These are phyloP conservation scores for Syncephalastrum monosporum DNA, from an alignment of 371 early-diverging fungal species.

Conservation along the genomic window DNA sequence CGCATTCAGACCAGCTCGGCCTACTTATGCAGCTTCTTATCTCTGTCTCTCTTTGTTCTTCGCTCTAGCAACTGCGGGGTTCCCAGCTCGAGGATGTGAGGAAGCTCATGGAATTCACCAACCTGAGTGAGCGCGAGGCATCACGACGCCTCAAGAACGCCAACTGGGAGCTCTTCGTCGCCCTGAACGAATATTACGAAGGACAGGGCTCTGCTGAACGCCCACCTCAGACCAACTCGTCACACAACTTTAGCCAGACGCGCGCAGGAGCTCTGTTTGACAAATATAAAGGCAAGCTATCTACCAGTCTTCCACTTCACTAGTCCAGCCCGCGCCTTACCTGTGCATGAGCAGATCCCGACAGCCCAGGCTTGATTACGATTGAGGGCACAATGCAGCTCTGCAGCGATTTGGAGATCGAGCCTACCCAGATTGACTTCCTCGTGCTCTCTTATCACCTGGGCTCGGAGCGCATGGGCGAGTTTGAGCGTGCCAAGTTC, in stretches of 20 bases:
- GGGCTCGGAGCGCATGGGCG: constrained; percentile 74
- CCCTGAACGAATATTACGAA: constrained; percentile 65
- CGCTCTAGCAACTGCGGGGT: background rate
- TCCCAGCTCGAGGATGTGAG: constrained; percentile 40
- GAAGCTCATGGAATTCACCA: constrained; percentile 52
- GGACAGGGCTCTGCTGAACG: background rate
- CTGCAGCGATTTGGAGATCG: constrained; percentile 73
- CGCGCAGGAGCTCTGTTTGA: constrained; percentile 48
- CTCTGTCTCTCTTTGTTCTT: background rate
- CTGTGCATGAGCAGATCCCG: constrained; percentile 43
- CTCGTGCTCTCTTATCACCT: constrained; percentile 73
- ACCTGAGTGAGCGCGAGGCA: constrained; percentile 58
- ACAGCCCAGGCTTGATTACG: constrained; percentile 64
- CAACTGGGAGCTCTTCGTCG: constrained; percentile 68
- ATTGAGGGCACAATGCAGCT: constrained; percentile 76
- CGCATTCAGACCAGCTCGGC: no score
- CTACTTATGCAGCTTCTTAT: background rate
- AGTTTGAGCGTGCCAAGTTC: constrained; percentile 66
- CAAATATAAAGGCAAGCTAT: constrained; percentile 49
- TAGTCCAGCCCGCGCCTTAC: constrained; percentile 1
- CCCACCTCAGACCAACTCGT: no score
- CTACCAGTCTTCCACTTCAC: no score
- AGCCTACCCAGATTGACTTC: constrained; percentile 76
- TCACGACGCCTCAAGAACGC: constrained; percentile 44
- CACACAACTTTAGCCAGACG: no score